These are phyloP conservation scores for Diaporthe citriasiana DNA, from an alignment of 2,329 filamentous ascomycete species.

Conservation along the genomic window DNA sequence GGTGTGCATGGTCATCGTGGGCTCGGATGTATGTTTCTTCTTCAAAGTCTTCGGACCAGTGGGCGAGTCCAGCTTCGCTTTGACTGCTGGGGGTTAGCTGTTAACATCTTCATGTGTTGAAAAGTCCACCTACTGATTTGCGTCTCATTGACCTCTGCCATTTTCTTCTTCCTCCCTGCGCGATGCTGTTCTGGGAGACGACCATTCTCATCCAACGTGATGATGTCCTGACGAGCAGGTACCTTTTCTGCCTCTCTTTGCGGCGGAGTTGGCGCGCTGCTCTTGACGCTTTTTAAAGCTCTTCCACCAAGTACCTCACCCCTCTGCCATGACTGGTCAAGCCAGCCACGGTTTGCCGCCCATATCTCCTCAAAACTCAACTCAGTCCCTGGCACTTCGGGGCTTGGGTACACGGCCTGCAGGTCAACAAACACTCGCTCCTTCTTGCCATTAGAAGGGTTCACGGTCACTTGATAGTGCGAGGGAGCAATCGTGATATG, in stretches of 20 bases:
- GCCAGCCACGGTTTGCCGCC: conserved; percentile 80
- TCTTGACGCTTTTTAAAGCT: conserved; percentile 43
- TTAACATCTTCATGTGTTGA: neutral
- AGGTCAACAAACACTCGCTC: conserved; percentile 92
- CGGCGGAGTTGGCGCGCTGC: conserved; percentile 49
- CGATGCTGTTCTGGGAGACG: conserved; percentile 60
- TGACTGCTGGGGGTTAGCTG: conserved; percentile 71
- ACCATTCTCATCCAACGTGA: conserved; percentile 72
- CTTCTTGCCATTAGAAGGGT: conserved; percentile 84
- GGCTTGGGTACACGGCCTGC: conserved; percentile 85
- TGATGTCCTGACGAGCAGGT: conserved; percentile 59
- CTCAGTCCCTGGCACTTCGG: conserved; percentile 79
- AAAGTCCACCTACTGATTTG: conserved; percentile 80
- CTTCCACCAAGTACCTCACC: conserved; percentile 48
- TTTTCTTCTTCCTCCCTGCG: conserved; percentile 78
- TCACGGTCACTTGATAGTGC: conserved; percentile 83
- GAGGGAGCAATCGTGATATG: conserved; percentile 78
- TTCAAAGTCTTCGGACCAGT: conserved; percentile 86
- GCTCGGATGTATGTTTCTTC: conserved; percentile 77
- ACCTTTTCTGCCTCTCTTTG: conserved; percentile 55
- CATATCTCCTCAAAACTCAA: conserved; percentile 93
- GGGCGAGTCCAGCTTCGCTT: conserved; percentile 92
- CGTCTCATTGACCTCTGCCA: conserved; percentile 89
- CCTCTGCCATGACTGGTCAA: conserved; percentile 70
- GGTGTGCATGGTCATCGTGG: conserved; percentile 99